These are phyloP conservation scores for Epichloe brachyelytri DNA, from an alignment of 2,329 filamentous ascomycete genomes.

Conservation along the genomic window DNA sequence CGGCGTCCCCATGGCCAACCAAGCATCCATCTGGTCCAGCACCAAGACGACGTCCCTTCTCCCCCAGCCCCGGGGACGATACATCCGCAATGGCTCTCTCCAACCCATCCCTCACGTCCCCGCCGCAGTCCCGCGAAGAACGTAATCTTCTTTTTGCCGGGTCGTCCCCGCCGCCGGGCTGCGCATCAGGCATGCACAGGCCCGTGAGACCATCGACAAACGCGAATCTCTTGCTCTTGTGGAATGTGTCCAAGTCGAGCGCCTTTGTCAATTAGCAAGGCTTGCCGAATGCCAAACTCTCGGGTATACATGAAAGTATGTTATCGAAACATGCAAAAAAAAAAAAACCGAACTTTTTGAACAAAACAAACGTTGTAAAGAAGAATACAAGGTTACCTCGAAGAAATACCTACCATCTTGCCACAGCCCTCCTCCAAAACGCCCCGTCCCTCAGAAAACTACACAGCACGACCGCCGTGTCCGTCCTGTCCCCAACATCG, in stretches of 20 bases:
- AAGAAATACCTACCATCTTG: conserved; percentile 41
- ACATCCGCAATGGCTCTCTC: conserved; percentile 26
- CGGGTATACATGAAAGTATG: too few relatives aligned
- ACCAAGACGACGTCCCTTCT: conserved; percentile 37
- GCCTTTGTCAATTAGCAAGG: conserved; percentile 34
- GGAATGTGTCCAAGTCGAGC: conserved; percentile 53
- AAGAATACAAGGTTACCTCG: not conserved
- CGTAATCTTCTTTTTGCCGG: conserved; percentile 9
- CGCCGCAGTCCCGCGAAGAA: conserved; percentile 20
- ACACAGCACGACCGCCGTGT: conserved; percentile 52
- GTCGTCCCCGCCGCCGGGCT: not conserved
- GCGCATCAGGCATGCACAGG: conserved; percentile 32
- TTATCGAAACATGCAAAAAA: not conserved
- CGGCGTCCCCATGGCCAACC: conserved; percentile 42
- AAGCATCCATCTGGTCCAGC: conserved; percentile 51
- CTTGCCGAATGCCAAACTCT: not conserved
- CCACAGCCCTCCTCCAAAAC: conserved; percentile 67
- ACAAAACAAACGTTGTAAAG: not conserved
- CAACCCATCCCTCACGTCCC: conserved; percentile 26
- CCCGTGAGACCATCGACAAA: conserved; percentile 65
- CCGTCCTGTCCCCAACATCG: conserved; percentile 10
- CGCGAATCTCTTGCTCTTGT: conserved; percentile 45
- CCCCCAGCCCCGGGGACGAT: conserved; percentile 6
- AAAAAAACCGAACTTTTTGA: not conserved
- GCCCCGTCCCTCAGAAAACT: conserved; percentile 68